Evolutionary conservation across 108 stramenopile species (phyloP), one percentile per base, ranked within the genome.

Genomic region (Skeletonema grethae): DNA sequence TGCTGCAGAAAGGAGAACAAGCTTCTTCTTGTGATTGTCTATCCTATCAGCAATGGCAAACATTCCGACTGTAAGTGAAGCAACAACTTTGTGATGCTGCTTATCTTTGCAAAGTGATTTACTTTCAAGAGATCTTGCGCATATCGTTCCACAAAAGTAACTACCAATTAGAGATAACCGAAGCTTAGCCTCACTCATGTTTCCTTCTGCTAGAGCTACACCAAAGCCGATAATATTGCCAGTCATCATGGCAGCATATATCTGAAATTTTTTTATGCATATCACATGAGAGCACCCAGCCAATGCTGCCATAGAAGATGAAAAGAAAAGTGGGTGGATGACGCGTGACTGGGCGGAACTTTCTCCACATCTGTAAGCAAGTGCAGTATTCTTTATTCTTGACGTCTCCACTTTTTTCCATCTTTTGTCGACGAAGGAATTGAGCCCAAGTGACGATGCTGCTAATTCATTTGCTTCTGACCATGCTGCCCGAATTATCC

Each of bases 221-320:
- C 69, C 64, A 45, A 64, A 18, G n/a, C 57, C 30, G 2, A 77
- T 53, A 15, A 66, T 61, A 56, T 77, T 77, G 20, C 76, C 76
- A 15, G 69, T 77, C 76, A 77, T 77, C 76, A 77, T 77, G 24
- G 69, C 50, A n/a, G 59, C 24, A 36, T 66, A 77, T 32, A 63
- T 59, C 11, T 70, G 48, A 57, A 70, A 77, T 38, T 28, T 39
- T 41, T 29, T 24, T 0, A 70, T 24, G 24, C 76, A 77, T 0
- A 77, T 20, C 5, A 70, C 64, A 20, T 77, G 38, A 45, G 76
- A 77, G 25, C 46, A 61, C 7, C 76, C 69, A 10, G 76, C 69
- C n/a, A 77, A 36, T 43, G 65, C 65, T 3, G 76, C 62, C 56
- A 77, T 65, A 0, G 55, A 48, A 4, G 69, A 66, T 16, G 64